A percentile compares a stretch with the other conserved stretches of the same genome.
phyloP scores from a whole-genome alignment of 257 asterid species.

The Echium plantagineum region DNA sequence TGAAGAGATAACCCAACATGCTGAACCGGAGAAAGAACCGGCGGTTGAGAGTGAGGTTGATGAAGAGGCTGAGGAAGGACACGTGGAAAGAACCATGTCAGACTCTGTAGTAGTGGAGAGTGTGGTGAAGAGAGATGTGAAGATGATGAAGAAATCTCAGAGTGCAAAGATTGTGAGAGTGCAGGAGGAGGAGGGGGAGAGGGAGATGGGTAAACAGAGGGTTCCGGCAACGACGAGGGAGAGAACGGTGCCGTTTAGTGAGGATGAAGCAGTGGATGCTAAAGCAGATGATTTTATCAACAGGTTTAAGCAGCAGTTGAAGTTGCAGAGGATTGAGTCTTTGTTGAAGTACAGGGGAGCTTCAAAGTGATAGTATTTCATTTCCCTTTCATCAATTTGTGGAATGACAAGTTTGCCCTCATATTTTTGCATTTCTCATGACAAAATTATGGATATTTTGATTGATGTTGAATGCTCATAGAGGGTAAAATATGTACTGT shows the following conservation, averaged over 20 bases:
- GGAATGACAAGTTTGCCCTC: not conserved
- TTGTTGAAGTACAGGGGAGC: conserved; percentile 36
- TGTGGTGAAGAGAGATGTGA: not conserved
- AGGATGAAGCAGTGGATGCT: conserved; percentile 44
- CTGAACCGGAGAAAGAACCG: not conserved
- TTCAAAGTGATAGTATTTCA: conserved; percentile 14
- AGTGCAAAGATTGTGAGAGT: conserved; percentile 30
- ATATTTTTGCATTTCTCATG: not conserved
- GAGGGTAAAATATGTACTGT: not conserved
- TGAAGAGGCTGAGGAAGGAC: conserved; percentile 3
- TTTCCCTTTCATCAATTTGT: not conserved
- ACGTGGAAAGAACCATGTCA: conserved; percentile 21
- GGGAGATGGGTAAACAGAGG: conserved; percentile 22
- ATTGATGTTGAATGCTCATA: not conserved
- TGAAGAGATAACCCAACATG: not conserved
- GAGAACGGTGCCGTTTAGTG: conserved; percentile 17
- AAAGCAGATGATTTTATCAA: conserved; percentile 60
- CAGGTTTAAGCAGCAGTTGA: conserved; percentile 53
- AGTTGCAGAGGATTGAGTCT: conserved; percentile 53
- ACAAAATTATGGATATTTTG: not conserved
- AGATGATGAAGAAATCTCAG: conserved; percentile 31
- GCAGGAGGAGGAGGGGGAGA: conserved; percentile 4
- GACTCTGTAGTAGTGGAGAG: conserved; percentile 5
- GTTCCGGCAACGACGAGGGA: conserved; percentile 29
- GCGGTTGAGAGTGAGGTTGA: conserved; percentile 3